Percentiles rank a stretch among this genome's conserved stretches.
Conservation (phyloP, 2,329 filamentous ascomycete genomes). For the Teratosphaeria gauchensis region DNA sequence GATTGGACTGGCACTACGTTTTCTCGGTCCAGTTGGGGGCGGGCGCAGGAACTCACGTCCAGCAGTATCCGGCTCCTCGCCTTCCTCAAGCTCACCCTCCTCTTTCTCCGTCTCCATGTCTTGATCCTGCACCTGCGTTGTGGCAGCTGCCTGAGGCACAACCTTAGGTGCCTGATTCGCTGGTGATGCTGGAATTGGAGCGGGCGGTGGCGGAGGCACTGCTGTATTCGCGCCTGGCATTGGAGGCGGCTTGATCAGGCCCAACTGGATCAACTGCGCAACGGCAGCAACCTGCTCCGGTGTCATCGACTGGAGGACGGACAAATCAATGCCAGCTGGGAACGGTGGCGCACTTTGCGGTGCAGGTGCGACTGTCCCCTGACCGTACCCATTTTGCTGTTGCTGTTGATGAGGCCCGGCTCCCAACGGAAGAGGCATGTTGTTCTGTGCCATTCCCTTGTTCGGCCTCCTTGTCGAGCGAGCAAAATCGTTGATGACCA, state of each 20-base stretch:
- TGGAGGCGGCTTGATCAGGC: conserved; percentile 15
- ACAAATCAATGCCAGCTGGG: conserved; percentile 14
- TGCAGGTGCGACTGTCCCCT: background rate
- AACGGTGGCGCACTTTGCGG: conserved; percentile 12
- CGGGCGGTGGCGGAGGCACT: background rate
- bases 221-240: background rate
- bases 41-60: conserved; percentile 16
- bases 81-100: conserved; percentile 72
- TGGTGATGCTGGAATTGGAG: conserved; percentile 1
- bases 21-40: conserved; percentile 20
- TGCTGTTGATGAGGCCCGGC: background rate
- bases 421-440: background rate
- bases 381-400: conserved; percentile 3
- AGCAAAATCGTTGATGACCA: background rate
- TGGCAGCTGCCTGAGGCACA: background rate
- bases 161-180: background rate
- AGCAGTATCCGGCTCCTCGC: conserved; percentile 35
- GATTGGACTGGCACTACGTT: conserved; percentile 7
- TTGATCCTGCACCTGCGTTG: conserved; percentile 1
- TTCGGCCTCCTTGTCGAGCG: background rate
- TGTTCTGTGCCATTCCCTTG: background rate
- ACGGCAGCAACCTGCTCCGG: conserved; percentile 21
- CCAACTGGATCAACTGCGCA: conserved; percentile 17
- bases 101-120: conserved; percentile 43
- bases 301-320: conserved; percentile 13